Conservation (phyloP, 352 stramenopile genomes). For the Blastocystis sp. region DNA sequence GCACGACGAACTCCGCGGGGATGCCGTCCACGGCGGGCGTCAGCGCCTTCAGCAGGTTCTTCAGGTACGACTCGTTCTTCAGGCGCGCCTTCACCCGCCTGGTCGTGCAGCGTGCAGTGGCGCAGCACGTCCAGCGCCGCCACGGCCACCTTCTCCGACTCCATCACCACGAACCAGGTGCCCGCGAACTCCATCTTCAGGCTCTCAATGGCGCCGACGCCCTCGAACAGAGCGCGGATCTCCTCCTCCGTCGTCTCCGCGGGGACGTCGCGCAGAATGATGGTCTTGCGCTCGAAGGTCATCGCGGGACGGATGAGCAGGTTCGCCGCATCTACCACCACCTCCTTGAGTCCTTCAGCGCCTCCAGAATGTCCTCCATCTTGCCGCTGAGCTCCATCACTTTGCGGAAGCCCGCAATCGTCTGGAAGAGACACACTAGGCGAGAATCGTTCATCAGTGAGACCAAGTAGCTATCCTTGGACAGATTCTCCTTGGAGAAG, state of each 20-base stretch:
- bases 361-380: constrained; percentile 63
- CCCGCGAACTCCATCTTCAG: not conserved
- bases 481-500: constrained; percentile 63
- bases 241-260: not conserved
- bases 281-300: constrained; percentile 48
- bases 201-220: constrained; percentile 28
- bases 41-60: constrained; percentile 43
- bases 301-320: constrained; percentile 18
- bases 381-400: constrained; percentile 38
- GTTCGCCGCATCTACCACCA: constrained; percentile 36
- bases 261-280: constrained; percentile 58
- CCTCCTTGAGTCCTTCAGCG: constrained; percentile 1
- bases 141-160: not conserved
- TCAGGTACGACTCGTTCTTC: constrained; percentile 60
- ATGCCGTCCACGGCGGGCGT: constrained; percentile 15
- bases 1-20: constrained; percentile 7
- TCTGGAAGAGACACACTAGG: constrained; percentile 55
- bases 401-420: constrained; percentile 50
- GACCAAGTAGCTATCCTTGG: constrained; percentile 43
- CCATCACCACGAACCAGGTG: constrained; percentile 16
- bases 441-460: constrained; percentile 64
- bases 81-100: constrained; percentile 43
- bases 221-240: constrained; percentile 3
- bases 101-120: constrained; percentile 2
- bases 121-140: not conserved